Conservation (phyloP, 345 rosid genomes). For the Euphorbia peplus region DNA sequence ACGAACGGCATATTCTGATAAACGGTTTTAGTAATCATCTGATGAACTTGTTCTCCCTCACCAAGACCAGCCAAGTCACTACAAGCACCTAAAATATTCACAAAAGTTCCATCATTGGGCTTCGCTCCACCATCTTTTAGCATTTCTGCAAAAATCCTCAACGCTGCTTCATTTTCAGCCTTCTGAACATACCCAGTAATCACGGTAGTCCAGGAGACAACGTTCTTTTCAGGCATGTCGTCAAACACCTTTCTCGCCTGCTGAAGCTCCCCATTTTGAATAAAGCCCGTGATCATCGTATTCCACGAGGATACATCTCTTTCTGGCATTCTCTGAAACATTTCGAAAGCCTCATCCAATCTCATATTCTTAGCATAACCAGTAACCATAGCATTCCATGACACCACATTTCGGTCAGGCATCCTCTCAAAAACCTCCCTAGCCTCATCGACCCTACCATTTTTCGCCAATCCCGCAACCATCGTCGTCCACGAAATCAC, state of each 20-base stretch:
- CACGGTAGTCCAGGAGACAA: conserved; percentile 74
- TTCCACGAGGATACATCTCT: conserved; percentile 73
- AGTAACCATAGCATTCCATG: conserved; percentile 78
- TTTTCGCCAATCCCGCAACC: conserved; percentile 56
- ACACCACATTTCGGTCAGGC: conserved; percentile 56
- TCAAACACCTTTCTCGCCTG: conserved; percentile 47
- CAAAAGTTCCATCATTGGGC: conserved; percentile 63
- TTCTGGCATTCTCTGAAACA: conserved; percentile 55
- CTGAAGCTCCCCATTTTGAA: conserved; percentile 42
- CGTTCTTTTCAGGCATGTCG: conserved; percentile 57
- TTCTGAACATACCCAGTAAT: conserved; percentile 53
- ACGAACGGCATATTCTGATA: conserved; percentile 44
- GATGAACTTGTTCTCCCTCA: conserved; percentile 76
- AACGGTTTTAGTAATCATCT: conserved; percentile 52
- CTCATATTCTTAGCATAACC: conserved; percentile 60
- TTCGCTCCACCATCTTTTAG: conserved; percentile 37
- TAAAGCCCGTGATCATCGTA: conserved; percentile 65
- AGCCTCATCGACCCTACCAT: conserved; percentile 61
- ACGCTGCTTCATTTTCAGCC: conserved; percentile 54
- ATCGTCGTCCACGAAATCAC: conserved; percentile 70
- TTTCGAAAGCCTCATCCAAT: conserved; percentile 49
- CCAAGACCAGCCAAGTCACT: conserved; percentile 61
- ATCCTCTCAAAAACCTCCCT: conserved; percentile 51
- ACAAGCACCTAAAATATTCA: conserved; percentile 59
- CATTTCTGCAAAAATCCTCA: conserved; percentile 53